Percentiles rank a stretch among this genome's conserved stretches.
These are phyloP conservation scores for Leptographium procerum DNA, from an alignment of 2,329 filamentous ascomycete species.

Conservation along the genomic window DNA sequence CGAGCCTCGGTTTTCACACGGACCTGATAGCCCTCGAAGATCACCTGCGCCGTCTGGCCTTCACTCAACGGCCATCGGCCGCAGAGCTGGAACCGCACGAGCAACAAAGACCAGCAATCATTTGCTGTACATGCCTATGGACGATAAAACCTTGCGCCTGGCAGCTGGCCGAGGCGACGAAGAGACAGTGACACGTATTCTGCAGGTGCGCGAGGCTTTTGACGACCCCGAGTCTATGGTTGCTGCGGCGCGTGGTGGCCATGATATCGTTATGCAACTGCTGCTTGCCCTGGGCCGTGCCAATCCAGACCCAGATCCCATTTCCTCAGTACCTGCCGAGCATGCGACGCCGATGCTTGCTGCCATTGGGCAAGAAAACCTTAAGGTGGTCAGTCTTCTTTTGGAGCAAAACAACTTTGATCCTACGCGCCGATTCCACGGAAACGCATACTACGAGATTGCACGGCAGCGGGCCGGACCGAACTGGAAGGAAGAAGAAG, in stretches of 20 bases:
- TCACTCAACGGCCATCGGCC: conserved; percentile 25
- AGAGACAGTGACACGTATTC: conserved; percentile 48
- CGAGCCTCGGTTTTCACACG: conserved; percentile 36
- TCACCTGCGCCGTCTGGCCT: conserved; percentile 35
- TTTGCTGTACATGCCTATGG: conserved; percentile 49
- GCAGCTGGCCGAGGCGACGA: conserved; percentile 51
- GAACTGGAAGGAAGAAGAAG: conserved; percentile 80
- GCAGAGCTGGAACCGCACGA: conserved; percentile 43
- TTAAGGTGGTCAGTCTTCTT: conserved; percentile 72
- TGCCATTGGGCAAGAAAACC: conserved; percentile 80
- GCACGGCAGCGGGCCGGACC: conserved; percentile 73
- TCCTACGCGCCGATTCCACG: conserved; percentile 64
- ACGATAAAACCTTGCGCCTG: conserved; percentile 48
- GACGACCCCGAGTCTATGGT: conserved; percentile 80
- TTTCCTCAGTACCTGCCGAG: conserved; percentile 49
- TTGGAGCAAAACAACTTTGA: conserved; percentile 70
- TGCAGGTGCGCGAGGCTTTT: conserved; percentile 48
- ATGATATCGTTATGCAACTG: conserved; percentile 76
- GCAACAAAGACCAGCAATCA: conserved; percentile 55
- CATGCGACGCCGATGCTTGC: conserved; percentile 87
- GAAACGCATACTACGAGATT: conserved; percentile 77
- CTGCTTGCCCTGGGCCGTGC: conserved; percentile 56
- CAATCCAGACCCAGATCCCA: conserved; percentile 56
- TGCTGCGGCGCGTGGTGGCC: conserved; percentile 82
- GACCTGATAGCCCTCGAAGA: conserved; percentile 45